A percentile compares a stretch with the other conserved stretches of the same genome.
Conservation (phyloP, 805 yeast genomes). For the Saturnispora dispora region DNA sequence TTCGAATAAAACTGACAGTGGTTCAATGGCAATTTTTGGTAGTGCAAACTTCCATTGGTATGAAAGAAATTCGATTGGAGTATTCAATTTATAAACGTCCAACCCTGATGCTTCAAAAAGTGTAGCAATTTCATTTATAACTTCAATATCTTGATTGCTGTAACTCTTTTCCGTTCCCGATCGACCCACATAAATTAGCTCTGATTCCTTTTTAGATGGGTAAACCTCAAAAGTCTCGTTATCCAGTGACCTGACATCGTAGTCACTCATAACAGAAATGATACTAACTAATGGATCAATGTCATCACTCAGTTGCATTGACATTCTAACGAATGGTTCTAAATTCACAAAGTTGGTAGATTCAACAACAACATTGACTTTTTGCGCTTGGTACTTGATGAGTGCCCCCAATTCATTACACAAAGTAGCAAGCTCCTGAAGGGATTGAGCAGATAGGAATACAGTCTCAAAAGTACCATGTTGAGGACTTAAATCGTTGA, state of each 20-base stretch:
- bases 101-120: slow-evolving; percentile 32
- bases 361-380: slow-evolving; percentile 47
- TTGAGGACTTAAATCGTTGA: neutral
- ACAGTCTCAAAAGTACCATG: slow-evolving; percentile 31
- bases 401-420: slow-evolving; percentile 31
- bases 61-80: slow-evolving; percentile 50
- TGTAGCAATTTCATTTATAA: slow-evolving; percentile 30
- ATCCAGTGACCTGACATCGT: slow-evolving; percentile 37
- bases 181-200: slow-evolving; percentile 35
- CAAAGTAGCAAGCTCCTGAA: slow-evolving; percentile 41
- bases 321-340: slow-evolving; percentile 52
- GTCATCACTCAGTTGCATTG: slow-evolving; percentile 23
- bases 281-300: slow-evolving; percentile 28
- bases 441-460: slow-evolving; percentile 37
- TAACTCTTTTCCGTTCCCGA: slow-evolving; percentile 37
- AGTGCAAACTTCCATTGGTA: slow-evolving; percentile 83
- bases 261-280: slow-evolving; percentile 53
- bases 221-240: slow-evolving; percentile 17
- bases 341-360: slow-evolving; percentile 63
- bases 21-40: slow-evolving; percentile 69
- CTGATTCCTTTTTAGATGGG: slow-evolving; percentile 34
- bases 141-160: slow-evolving; percentile 32
- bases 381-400: slow-evolving; percentile 22
- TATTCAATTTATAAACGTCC: slow-evolving; percentile 40
- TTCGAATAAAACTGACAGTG: slow-evolving; percentile 67